Percentiles rank a stretch among this genome's conserved stretches.
These are phyloP conservation scores for Penicillium cosmopolitanum DNA, from an alignment of 495 filamentous ascomycete genomes.

Conservation along the genomic window DNA sequence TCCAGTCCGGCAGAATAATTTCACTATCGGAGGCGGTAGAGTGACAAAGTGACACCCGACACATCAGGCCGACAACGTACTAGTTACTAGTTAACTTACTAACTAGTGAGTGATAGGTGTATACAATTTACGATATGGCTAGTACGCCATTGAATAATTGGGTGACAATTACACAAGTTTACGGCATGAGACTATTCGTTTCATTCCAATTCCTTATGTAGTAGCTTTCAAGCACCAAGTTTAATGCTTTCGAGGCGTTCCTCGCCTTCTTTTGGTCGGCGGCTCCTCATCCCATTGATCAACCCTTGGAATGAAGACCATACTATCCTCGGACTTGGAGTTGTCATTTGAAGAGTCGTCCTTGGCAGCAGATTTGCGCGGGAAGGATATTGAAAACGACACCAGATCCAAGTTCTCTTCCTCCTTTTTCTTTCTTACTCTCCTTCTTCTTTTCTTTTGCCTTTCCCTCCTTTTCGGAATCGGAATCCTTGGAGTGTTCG, in stretches of 20 bases:
- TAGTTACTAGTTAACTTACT: too few species aligned
- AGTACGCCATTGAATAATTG: too few species aligned
- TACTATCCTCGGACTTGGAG: conserved; percentile 13
- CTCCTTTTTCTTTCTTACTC: conserved; percentile 9
- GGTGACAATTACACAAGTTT: too few species aligned
- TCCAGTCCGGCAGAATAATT: conserved; percentile 41
- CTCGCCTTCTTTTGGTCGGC: conserved; percentile 41
- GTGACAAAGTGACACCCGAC: not conserved
- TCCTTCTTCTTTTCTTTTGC: conserved; percentile 11
- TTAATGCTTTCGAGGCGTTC: conserved; percentile 26
- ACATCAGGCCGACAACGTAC: not conserved
- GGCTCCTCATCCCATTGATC: conserved; percentile 36
- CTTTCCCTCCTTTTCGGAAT: not conserved
- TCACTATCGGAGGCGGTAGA: conserved; percentile 21
- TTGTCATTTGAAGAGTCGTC: not conserved
- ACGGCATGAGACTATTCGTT: too few species aligned
- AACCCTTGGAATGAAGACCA: conserved; percentile 26
- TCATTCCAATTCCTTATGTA: too few species aligned
- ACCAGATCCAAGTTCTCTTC: conserved; percentile 32
- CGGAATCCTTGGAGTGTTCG: conserved; percentile 14
- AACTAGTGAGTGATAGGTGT: too few species aligned
- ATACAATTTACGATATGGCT: too few species aligned
- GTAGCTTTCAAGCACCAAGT: too few species aligned
- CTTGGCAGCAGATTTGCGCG: conserved; percentile 20
- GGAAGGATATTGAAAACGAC: conserved; percentile 42